Evolutionary conservation across 2,329 filamentous ascomycete species (phyloP).

Genomic region (Dactylonectria estremocensis): DNA sequence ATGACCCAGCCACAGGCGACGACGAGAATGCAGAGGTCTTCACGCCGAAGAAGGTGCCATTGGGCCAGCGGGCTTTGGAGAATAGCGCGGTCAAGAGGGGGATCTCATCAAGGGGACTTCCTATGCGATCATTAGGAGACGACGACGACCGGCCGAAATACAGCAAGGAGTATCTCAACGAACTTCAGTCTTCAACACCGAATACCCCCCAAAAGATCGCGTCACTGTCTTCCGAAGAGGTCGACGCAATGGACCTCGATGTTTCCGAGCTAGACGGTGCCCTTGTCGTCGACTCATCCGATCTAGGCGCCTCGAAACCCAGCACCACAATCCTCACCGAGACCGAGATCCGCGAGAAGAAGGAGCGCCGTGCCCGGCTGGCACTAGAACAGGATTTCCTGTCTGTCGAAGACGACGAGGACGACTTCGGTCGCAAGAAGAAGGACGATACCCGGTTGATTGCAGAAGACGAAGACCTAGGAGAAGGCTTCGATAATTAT

Average conservation of each 20-base stretch:
- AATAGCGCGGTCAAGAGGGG: conserved; percentile 75
- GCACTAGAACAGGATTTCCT: conserved; percentile 80
- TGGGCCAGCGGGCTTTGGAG: conserved; percentile 76
- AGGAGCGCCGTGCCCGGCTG: conserved; percentile 86
- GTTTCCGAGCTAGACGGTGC: conserved; percentile 75
- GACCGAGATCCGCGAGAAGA: conserved; percentile 90
- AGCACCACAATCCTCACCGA: conserved; percentile 79
- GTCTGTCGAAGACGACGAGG: conserved; percentile 73
- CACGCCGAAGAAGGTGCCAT: conserved; percentile 76
- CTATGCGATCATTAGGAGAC: conserved; percentile 68
- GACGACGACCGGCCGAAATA: conserved; percentile 84
- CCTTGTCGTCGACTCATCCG: conserved; percentile 71
- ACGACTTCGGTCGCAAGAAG: conserved; percentile 63
- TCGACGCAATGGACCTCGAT: conserved; percentile 70
- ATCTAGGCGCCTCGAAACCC: conserved; percentile 49
- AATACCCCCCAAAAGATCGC: conserved; percentile 80
- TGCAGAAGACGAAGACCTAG: conserved; percentile 90
- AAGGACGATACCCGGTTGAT: conserved; percentile 82
- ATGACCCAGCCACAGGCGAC: conserved; percentile 65
- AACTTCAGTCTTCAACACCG: conserved; percentile 88
- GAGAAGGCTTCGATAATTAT: conserved; percentile 94
- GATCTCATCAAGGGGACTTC: conserved; percentile 64
- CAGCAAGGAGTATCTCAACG: conserved; percentile 87
- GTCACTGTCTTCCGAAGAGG: conserved; percentile 60
- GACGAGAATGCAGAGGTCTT: conserved; percentile 66